Evolutionary conservation across 2,329 filamentous ascomycete species (phyloP).

Genomic region (Whalleya microplaca): DNA sequence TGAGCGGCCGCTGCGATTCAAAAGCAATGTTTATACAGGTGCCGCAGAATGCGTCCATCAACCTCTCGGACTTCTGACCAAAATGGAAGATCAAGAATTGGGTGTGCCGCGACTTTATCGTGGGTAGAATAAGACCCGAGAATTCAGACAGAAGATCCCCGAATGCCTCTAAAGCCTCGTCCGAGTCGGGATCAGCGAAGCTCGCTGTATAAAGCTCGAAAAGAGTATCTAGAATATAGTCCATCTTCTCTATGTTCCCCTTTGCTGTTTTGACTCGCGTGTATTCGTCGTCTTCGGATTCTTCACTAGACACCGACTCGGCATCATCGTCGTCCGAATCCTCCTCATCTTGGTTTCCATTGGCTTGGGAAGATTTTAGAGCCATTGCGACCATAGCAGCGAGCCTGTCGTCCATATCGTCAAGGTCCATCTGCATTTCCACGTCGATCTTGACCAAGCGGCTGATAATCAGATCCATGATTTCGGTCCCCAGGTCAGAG

Average conservation of each 20-base stretch:
- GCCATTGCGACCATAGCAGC: constrained; percentile 72
- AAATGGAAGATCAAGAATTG: constrained; percentile 98
- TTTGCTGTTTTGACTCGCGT: constrained; percentile 72
- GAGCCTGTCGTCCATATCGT: constrained; percentile 88
- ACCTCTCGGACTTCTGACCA: constrained; percentile 76
- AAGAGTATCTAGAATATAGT: constrained; percentile 83
- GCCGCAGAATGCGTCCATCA: constrained; percentile 82
- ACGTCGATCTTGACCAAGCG: constrained; percentile 93
- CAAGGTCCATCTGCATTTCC: constrained; percentile 90
- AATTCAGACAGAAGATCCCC: constrained; percentile 85
- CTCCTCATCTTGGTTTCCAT: constrained; percentile 56
- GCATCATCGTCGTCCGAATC: constrained; percentile 65
- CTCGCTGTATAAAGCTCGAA: constrained; percentile 80
- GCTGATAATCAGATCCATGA: constrained; percentile 82
- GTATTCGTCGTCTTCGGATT: constrained; percentile 67
- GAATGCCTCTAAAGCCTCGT: constrained; percentile 72
- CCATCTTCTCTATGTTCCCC: constrained; percentile 87
- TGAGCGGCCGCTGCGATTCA: constrained; percentile 69
- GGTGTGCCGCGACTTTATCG: constrained; percentile 87
- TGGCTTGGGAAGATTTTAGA: constrained; percentile 44
- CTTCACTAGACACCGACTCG: constrained; percentile 73
- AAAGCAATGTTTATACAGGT: constrained; percentile 75
- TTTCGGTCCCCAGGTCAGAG: constrained; percentile 75
- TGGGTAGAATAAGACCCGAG: constrained; percentile 83
- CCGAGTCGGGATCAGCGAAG: constrained; percentile 70